A percentile compares a stretch with the other conserved stretches of the same genome.
These are phyloP conservation scores for Cudoniella acicularis DNA, from an alignment of 495 filamentous ascomycete genomes.

Conservation along the genomic window DNA sequence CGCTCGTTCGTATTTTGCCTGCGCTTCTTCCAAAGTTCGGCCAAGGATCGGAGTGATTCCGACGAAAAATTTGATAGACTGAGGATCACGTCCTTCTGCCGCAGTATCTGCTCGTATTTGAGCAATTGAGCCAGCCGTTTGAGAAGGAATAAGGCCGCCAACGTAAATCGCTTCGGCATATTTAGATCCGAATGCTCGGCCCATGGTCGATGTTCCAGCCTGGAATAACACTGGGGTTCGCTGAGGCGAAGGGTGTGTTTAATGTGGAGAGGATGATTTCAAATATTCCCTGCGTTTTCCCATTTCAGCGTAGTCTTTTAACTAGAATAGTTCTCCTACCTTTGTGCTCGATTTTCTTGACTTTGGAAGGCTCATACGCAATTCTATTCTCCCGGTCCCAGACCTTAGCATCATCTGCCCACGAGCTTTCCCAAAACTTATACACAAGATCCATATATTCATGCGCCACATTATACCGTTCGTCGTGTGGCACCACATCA, in stretches of 20 bases:
- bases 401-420: constrained; percentile 49
- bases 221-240: constrained; percentile 62
- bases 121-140: constrained; percentile 48
- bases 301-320: background rate
- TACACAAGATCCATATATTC: constrained; percentile 57
- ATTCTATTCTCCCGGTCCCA: constrained; percentile 45
- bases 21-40: constrained; percentile 52
- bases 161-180: constrained; percentile 66
- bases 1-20: constrained; percentile 46
- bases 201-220: constrained; percentile 49
- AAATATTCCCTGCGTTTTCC: constrained; percentile 45
- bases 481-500: constrained; percentile 54
- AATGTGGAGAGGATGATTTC: constrained; percentile 47
- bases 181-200: constrained; percentile 57
- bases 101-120: constrained; percentile 50
- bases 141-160: constrained; percentile 46
- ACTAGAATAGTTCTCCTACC: constrained; percentile 25
- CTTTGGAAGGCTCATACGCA: constrained; percentile 50
- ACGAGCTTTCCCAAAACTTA: constrained; percentile 59
- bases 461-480: constrained; percentile 56
- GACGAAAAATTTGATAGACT: constrained; percentile 56
- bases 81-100: constrained; percentile 49
- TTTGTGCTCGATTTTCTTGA: constrained; percentile 56
- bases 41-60: constrained; percentile 56
- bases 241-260: constrained; percentile 59